Evolutionary conservation across 2,329 filamentous ascomycete genomes (phyloP), one percentile per base, ranked within the genome.

Genomic region (Talaromyces islandicus): DNA sequence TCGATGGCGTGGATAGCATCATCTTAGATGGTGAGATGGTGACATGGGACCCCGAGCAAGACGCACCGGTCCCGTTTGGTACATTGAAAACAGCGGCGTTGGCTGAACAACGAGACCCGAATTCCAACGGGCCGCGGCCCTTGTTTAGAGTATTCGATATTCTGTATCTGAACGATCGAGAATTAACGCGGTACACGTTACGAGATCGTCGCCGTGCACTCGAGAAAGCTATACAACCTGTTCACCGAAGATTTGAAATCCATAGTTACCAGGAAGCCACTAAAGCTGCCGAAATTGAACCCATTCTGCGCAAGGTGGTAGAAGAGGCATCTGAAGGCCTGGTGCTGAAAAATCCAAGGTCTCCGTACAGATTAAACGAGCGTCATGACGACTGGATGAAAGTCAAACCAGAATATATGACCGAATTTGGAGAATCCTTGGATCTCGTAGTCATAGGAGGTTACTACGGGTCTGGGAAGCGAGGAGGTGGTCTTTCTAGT

Each of bases 21-120:
- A 96, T 99, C 55, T 81, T 99, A 0, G 94, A 99, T 68, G 94
- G 94, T 10, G 94, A 99, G 73, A 99, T 99, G 94, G 92, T 99
- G 60, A 96, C 92, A 0, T 99, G 94, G 94, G 91, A 97, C 70
- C 90, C 92, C 62, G 85, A 88, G 51, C 81, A 89, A 55, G 89
- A 96, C 75, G 89, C 89, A 59, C 89, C 94, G 57, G 88, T 96
- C 17, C 86, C 89, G 0, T 99, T 99, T 72, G 94, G 94, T 7
- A 95, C 91, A 0, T 81, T 99, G 54, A 99, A 99, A 75, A 93
- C 91, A 1, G 93, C 92, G 0, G 93, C 93, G 0, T 75, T 96
- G 32, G 83, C 87, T 0, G 90, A 93, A 68, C 88, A 92, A 69
- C 85, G 86, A 63, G 91, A 92, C 64, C 88, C 87, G 0, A 87